These are phyloP conservation scores for Piper betle DNA, from an alignment of 164 flowering plant species.

Conservation along the genomic window DNA sequence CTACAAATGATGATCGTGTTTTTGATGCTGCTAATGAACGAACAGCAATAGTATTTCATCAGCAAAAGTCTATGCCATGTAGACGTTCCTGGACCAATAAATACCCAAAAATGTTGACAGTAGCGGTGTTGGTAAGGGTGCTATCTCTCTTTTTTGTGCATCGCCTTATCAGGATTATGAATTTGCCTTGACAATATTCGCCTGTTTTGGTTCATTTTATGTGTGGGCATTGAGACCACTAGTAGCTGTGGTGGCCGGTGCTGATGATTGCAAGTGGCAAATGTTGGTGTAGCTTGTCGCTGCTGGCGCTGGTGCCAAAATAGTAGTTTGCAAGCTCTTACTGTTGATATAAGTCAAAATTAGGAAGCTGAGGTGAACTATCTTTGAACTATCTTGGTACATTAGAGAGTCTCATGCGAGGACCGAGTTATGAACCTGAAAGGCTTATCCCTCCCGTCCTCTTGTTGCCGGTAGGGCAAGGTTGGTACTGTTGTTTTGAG, in stretches of 20 bases:
- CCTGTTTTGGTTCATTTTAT: conserved; percentile 4
- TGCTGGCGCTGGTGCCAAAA: conserved; percentile 17
- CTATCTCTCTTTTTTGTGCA: conserved; percentile 4
- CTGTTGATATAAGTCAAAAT: conserved; percentile 8
- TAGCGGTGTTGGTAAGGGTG: conserved; percentile 22
- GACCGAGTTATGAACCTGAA: too few relatives aligned
- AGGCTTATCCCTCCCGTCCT: too few relatives aligned
- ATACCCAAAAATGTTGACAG: conserved; percentile 3
- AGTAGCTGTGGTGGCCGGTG: conserved; percentile 15
- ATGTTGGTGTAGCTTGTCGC: conserved; percentile 14
- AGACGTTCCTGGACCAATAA: neutral
- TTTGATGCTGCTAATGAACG: conserved; percentile 28
- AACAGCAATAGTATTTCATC: conserved; percentile 3
- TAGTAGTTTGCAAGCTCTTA: neutral
- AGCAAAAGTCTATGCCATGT: neutral
- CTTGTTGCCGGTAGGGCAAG: too few relatives aligned
- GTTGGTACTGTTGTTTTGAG: too few relatives aligned
- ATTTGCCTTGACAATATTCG: conserved; percentile 15
- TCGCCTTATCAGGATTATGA: conserved; percentile 18
- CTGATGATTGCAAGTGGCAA: conserved; percentile 6
- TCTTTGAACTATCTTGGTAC: too few relatives aligned
- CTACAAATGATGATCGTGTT: conserved; percentile 18
- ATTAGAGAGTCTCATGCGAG: too few relatives aligned
- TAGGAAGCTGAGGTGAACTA: conserved; percentile 9
- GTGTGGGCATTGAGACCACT: conserved; percentile 7